Evolutionary conservation across 306 rosid genomes (phyloP).

Genomic region (Heteromeles arbutifolia): DNA sequence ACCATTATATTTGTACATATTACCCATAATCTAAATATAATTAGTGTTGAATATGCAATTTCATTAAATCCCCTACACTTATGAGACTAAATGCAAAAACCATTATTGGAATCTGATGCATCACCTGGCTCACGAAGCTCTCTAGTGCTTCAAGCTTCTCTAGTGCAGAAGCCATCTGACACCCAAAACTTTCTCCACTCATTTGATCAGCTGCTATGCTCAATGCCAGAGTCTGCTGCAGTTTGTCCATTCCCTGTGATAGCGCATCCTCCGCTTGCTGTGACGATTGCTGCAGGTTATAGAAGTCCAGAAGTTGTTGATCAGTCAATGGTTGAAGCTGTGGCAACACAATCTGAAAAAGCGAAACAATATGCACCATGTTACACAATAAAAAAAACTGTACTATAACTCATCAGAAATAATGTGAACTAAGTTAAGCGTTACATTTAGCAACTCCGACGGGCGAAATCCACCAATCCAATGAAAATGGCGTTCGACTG

Average conservation of each 20-base stretch:
- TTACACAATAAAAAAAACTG: not conserved
- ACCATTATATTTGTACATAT: not conserved
- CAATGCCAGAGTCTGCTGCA: conserved; percentile 55
- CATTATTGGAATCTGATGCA: not conserved
- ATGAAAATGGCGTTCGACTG: conserved; percentile 73
- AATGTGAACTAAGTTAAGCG: not conserved
- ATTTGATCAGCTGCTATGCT: conserved; percentile 41
- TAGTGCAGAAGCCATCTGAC: conserved; percentile 50
- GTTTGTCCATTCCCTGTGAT: conserved; percentile 75
- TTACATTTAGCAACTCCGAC: conserved; percentile 79
- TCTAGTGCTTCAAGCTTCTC: conserved; percentile 69
- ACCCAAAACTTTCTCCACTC: conserved; percentile 29
- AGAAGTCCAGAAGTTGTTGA: conserved; percentile 30
- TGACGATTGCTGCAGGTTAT: conserved; percentile 48
- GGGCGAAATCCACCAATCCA: conserved; percentile 99
- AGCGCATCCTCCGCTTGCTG: conserved; percentile 93
- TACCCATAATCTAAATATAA: not conserved
- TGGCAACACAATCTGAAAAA: conserved; percentile 48
- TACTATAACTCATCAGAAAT: not conserved
- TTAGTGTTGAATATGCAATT: not conserved
- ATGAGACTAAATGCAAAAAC: no score
- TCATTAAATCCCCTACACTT: not conserved
- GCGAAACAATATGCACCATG: not conserved
- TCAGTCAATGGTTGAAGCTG: conserved; percentile 62
- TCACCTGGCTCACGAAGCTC: conserved; percentile 72